Conservation (phyloP, 106 monocot genomes). For the Narthecium ossifragum region DNA sequence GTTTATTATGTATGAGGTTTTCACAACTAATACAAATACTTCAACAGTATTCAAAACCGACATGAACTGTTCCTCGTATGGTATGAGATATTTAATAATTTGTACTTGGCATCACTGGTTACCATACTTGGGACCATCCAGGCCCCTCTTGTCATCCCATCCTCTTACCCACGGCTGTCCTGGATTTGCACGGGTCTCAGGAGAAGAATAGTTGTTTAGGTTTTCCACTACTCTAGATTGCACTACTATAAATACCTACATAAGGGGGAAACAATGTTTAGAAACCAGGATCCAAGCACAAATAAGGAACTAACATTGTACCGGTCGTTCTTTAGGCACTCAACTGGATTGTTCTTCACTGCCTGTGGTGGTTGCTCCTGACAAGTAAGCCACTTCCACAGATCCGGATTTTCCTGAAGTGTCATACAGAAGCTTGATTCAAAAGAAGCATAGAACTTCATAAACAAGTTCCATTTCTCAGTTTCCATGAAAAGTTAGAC, state of each 20-base stretch:
- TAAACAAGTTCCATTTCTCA: no score
- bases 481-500: no score
- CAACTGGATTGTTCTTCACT: conserved; percentile 71
- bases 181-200: conserved; percentile 63
- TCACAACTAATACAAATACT: no score
- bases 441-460: no score
- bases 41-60: no score
- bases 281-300: neutral
- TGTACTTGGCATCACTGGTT: conserved; percentile 71
- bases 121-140: conserved; percentile 64
- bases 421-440: no score
- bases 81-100: no score
- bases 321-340: neutral
- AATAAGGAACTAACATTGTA: neutral
- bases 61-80: no score
- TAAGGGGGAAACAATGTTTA: neutral
- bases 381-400: conserved; percentile 96
- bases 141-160: conserved; percentile 84
- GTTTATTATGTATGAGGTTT: no score
- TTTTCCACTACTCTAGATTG: conserved; percentile 61
- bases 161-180: conserved; percentile 97
- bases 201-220: conserved; percentile 46
- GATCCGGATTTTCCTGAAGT: conserved; percentile 92
- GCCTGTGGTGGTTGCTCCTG: conserved; percentile 90
- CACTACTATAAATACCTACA: conserved; percentile 72